phyloP scores from a whole-genome alignment of 768 basidiomycete species.

The Suillus alpinus region DNA sequence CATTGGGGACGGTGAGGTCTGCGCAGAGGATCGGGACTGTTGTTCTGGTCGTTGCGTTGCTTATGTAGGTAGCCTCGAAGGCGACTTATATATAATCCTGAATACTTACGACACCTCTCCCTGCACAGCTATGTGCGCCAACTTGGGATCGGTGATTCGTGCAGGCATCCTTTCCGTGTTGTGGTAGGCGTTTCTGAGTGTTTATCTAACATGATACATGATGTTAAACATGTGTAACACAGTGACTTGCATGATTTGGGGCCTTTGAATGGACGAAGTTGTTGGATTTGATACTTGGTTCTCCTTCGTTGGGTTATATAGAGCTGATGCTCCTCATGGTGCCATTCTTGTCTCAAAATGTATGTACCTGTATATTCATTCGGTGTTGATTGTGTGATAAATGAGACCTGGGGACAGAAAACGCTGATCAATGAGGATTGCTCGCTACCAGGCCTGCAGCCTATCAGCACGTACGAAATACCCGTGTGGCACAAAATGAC shows the following conservation, averaged over 20 bases:
- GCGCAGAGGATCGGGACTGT: neutral
- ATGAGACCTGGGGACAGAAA: too few relatives aligned
- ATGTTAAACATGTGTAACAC: neutral
- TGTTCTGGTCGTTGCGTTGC: neutral
- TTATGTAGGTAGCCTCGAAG: neutral
- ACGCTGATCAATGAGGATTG: too few relatives aligned
- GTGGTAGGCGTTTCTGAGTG: neutral
- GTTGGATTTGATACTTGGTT: neutral
- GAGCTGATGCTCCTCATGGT: too few relatives aligned
- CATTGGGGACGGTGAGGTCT: neutral
- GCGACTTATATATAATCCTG: neutral
- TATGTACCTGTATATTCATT: too few relatives aligned
- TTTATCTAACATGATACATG: neutral
- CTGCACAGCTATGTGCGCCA: neutral
- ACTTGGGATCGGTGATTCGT: neutral
- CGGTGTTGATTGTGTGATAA: too few relatives aligned
- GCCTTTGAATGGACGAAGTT: neutral
- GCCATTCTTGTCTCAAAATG: too few relatives aligned
- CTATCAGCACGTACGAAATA: too few relatives aligned
- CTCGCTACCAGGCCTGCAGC: too few relatives aligned
- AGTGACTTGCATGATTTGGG: neutral
- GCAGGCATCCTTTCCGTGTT: neutral
- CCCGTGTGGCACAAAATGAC: too few relatives aligned
- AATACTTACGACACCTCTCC: neutral
- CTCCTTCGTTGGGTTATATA: neutral